These are phyloP conservation scores for Pouteria glomerata DNA, from an alignment of 148 eudicot genomes.

Conservation along the genomic window DNA sequence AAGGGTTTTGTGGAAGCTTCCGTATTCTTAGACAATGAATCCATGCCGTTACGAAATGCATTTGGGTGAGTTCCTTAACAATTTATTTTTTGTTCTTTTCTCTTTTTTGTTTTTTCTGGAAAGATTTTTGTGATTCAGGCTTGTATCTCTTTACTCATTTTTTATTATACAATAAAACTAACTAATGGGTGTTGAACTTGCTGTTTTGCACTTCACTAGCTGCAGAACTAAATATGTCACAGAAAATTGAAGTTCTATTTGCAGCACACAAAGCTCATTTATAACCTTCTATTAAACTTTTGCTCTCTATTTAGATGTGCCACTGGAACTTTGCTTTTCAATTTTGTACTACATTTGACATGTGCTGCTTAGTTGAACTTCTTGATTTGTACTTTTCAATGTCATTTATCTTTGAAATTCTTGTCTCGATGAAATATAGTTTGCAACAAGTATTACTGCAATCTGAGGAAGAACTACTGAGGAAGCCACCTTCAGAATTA, in stretches of 20 bases:
- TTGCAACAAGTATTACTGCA: constrained; percentile 55
- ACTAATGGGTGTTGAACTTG: neutral
- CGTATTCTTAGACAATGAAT: constrained; percentile 68
- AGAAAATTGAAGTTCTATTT: neutral
- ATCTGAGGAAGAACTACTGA: constrained; percentile 61
- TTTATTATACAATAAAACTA: too few relatives aligned
- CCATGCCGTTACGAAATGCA: constrained; percentile 58
- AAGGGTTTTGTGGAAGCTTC: constrained; percentile 86
- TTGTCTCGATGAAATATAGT: constrained; percentile 20
- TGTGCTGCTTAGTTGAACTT: neutral
- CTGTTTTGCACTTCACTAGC: neutral
- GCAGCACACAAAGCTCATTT: neutral
- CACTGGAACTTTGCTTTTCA: neutral
- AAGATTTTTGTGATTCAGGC: neutral
- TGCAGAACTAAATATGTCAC: neutral
- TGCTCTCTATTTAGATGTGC: neutral
- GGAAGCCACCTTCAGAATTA: constrained; percentile 38
- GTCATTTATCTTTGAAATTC: neutral
- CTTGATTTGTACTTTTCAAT: neutral
- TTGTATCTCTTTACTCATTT: neutral
- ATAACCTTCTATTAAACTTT: neutral
- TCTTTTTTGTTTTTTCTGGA: too few relatives aligned
- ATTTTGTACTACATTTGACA: neutral
- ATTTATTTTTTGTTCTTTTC: neutral
- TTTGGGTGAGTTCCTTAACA: constrained; percentile 50